Base-by-base conservation (phyloP, 805 yeast genomes). In the Candida maltosa region DNA sequence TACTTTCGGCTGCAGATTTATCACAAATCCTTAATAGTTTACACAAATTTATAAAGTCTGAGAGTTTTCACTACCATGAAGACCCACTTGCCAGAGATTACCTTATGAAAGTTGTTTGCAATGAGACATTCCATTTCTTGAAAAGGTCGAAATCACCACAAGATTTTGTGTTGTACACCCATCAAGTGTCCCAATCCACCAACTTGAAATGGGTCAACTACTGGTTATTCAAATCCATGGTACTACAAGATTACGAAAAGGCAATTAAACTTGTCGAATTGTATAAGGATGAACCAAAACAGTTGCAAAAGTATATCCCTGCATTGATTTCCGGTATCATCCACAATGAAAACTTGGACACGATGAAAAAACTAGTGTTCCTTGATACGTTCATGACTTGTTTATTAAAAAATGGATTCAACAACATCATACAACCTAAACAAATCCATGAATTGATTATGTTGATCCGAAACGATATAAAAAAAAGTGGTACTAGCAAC, bases 321-420 rank as follows among this genome's bases (percentile, higher is more conserved):
- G 56, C 43, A 26, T 53, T 51, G 21, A 48, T 56, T 26, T 45
- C 49, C 14, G 71, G 69, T 5, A 47, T 65, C 6, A 36, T 65
- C 14, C 35, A 40, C 12, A 41, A 60, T 4, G 12, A 29, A 12
- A 12, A 28, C 7, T 39, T 56, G 28, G 33, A 31, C 3, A 41
- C 39, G 3, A 41, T 41, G 24, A 47, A 51, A 16, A 49, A 45
- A 31, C 31, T 64, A 7, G 16, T 19, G 8, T 8, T 40, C 2
- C 26, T 48, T 16, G 33, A 32, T n/a, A n/a, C n/a, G n/a, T n/a
- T n/a, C n/a, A n/a, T n/a, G n/a, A n/a, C n/a, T n/a, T n/a, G n/a
- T n/a, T n/a, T n/a, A n/a, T n/a, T n/a, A n/a, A n/a, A n/a, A n/a
- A n/a, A n/a, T n/a, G n/a, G n/a, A n/a, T n/a, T n/a, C n/a, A n/a